Conservation (phyloP, 768 basidiomycete species). For the Xerocomellus amylosporus region DNA sequence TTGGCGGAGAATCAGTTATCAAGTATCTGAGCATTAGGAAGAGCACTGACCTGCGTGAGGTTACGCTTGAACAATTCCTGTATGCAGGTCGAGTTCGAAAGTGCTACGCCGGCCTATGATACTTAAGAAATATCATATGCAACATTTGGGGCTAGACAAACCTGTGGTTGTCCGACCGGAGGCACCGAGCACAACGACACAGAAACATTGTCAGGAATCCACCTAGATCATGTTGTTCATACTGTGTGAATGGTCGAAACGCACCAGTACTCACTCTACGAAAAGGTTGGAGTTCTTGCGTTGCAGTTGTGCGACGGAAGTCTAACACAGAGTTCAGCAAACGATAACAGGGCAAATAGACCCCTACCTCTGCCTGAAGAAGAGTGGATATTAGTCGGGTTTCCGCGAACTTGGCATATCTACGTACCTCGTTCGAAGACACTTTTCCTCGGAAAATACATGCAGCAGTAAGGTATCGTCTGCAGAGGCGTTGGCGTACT, state of each 20-base stretch:
- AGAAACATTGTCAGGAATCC: constrained; percentile 91
- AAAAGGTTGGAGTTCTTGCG: constrained; percentile 70
- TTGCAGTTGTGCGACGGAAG: constrained; percentile 71
- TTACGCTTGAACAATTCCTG: constrained; percentile 85
- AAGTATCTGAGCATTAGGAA: background rate
- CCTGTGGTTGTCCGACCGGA: constrained; percentile 74
- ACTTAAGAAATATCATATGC: constrained; percentile 8
- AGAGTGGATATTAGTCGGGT: constrained; percentile 3
- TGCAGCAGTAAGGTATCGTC: constrained; percentile 84
- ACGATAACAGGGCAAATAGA: background rate
- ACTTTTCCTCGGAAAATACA: constrained; percentile 85
- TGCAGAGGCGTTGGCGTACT: constrained; percentile 24
- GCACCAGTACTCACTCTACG: constrained; percentile 58
- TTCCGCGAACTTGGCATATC: background rate
- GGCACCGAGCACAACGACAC: constrained; percentile 80
- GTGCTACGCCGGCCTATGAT: constrained; percentile 59
- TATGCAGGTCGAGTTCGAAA: constrained; percentile 78
- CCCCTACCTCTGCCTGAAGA: constrained; percentile 51
- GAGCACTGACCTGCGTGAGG: constrained; percentile 48
- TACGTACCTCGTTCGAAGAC: constrained; percentile 73
- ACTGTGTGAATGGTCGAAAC: background rate
- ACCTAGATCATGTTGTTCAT: constrained; percentile 40
- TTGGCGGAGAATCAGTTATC: constrained; percentile 1
- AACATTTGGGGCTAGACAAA: constrained; percentile 27
- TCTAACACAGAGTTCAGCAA: constrained; percentile 38